Evolutionary conservation across 441 rosid genomes (phyloP).

Genomic region (Croton laevigatus): DNA sequence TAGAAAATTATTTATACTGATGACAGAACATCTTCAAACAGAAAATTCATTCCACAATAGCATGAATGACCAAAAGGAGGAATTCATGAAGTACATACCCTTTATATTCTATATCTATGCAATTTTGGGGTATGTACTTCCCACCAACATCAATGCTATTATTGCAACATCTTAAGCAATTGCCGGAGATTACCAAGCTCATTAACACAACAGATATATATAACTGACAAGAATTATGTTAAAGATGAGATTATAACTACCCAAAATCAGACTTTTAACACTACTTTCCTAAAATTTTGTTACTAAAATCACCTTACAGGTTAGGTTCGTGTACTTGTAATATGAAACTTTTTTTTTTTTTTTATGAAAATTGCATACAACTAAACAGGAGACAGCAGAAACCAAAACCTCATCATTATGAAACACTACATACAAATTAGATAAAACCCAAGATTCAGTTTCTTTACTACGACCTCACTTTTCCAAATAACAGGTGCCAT

Average conservation of each 20-base stretch:
- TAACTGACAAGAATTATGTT: neutral
- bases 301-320: neutral
- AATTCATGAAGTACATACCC: neutral
- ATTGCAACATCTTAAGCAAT: neutral
- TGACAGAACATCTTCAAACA: neutral
- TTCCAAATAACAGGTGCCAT: neutral
- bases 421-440: neutral
- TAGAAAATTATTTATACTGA: neutral
- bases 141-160: neutral
- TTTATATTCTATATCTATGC: neutral
- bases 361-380: neutral
- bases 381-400: neutral
- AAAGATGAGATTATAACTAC: neutral
- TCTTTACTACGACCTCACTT: too few relatives aligned
- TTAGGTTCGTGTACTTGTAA: neutral
- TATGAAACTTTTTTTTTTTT: too few relatives aligned
- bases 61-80: neutral
- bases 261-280: neutral
- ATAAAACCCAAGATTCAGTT: neutral
- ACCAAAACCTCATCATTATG: neutral
- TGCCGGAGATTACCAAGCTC: too few relatives aligned
- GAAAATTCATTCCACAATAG: conserved; percentile 5
- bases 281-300: neutral
- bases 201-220: neutral
- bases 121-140: neutral